Evolutionary conservation across 441 rosid genomes (phyloP).

Genomic region (Jatropha podagrica): DNA sequence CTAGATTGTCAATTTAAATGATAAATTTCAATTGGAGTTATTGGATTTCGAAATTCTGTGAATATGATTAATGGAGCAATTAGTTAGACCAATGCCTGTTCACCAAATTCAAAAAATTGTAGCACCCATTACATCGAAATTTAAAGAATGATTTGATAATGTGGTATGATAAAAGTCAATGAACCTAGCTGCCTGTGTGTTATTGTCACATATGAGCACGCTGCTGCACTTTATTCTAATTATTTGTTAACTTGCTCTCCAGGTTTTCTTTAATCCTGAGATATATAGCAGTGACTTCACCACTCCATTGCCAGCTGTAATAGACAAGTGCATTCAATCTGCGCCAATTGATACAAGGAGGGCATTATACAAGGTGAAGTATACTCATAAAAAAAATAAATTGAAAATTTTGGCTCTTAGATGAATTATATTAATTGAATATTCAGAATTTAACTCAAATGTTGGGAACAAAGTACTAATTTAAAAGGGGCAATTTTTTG

Average conservation of each 20-base stretch:
- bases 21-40: too few relatives aligned
- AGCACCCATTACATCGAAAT: background rate
- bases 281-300: conserved; percentile 78
- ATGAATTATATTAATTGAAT: conserved; percentile 1
- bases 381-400: conserved; percentile 8
- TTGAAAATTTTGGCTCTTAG: background rate
- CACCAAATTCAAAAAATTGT: too few relatives aligned
- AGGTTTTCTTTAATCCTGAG: conserved; percentile 98
- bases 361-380: conserved; percentile 88
- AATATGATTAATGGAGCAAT: too few relatives aligned
- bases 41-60: too few relatives aligned
- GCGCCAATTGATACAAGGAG: conserved; percentile 99
- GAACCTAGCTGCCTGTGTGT: conserved; percentile 22
- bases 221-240: conserved; percentile 22
- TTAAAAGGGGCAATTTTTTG: background rate
- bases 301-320: conserved; percentile 83
- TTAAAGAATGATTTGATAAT: too few relatives aligned
- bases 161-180: background rate
- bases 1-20: too few relatives aligned
- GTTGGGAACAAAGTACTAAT: background rate
- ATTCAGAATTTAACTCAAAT: background rate
- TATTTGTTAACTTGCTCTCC: conserved; percentile 28
- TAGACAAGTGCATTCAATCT: conserved; percentile 97
- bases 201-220: conserved; percentile 9
- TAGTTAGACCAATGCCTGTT: too few relatives aligned